Conservation (phyloP, 345 rosid genomes). For the Eutrema japonicum region DNA sequence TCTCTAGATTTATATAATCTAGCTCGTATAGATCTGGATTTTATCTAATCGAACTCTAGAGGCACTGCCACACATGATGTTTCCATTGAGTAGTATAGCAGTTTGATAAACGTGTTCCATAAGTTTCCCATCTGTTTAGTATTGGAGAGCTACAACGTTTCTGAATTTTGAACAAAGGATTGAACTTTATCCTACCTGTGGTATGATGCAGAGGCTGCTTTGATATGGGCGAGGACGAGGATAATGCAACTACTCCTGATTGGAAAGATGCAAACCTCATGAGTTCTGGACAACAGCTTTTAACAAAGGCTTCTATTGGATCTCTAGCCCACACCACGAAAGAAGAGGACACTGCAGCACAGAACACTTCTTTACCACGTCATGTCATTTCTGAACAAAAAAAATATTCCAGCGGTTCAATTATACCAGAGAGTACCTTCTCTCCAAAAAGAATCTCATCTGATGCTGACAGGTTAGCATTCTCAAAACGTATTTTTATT, state of each 20-base stretch:
- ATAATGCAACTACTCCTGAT: conserved; percentile 57
- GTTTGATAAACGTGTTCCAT: conserved; percentile 13
- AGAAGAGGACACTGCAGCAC: conserved; percentile 57
- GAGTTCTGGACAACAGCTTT: conserved; percentile 55
- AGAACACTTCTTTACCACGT: conserved; percentile 52
- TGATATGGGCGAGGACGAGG: conserved; percentile 76
- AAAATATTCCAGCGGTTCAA: conserved; percentile 62
- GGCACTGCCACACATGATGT: conserved; percentile 11
- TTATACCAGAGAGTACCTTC: conserved; percentile 55
- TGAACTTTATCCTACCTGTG: conserved; percentile 5
- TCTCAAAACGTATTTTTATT: conserved; percentile 15
- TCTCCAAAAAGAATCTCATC: conserved; percentile 56
- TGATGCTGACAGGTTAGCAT: conserved; percentile 71
- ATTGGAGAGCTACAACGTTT: background rate
- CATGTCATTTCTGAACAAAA: conserved; percentile 56
- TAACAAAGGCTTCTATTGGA: conserved; percentile 48
- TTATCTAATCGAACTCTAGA: background rate
- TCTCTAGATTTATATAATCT: conserved; percentile 17
- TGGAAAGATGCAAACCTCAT: conserved; percentile 53
- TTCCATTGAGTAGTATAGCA: conserved; percentile 16
- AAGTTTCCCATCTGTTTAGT: conserved; percentile 18
- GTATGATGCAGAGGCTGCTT: conserved; percentile 78
- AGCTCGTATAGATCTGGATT: conserved; percentile 26
- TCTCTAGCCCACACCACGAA: conserved; percentile 47
- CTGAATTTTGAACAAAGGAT: background rate